Percentiles rank a stretch among this genome's conserved stretches.
phyloP scores from a whole-genome alignment of 768 basidiomycete species.

The Fistulinella prunicolor region DNA sequence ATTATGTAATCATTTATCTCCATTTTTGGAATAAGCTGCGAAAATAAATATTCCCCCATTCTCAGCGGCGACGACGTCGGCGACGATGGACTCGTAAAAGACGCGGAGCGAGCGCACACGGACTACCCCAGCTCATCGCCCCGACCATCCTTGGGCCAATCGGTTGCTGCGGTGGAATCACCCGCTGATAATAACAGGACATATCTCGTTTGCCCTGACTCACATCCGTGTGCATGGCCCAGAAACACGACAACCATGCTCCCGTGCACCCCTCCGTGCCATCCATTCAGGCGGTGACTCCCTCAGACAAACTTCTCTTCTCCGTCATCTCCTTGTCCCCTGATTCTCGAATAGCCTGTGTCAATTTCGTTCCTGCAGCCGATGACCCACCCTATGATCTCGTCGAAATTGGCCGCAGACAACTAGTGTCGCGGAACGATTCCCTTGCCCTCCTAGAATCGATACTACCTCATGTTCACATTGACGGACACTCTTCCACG shows the following conservation, averaged over 20 bases:
- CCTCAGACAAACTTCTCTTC: slow-evolving; percentile 42
- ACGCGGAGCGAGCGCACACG: slow-evolving; percentile 13
- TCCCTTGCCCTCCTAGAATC: slow-evolving; percentile 44
- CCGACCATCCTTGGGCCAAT: not conserved
- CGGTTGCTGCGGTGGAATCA: not conserved
- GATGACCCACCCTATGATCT: slow-evolving; percentile 34
- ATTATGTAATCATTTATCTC: slow-evolving; percentile 32
- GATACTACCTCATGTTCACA: slow-evolving; percentile 49
- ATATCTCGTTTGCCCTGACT: not conserved
- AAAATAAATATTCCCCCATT: slow-evolving; percentile 14
- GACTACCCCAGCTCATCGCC: slow-evolving; percentile 1
- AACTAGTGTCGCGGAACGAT: slow-evolving; percentile 40
- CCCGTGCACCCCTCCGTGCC: slow-evolving; percentile 21
- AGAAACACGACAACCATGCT: slow-evolving; percentile 23
- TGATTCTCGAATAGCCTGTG: slow-evolving; percentile 43
- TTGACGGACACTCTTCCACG: slow-evolving; percentile 40
- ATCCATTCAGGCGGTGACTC: slow-evolving; percentile 33
- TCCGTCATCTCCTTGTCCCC: slow-evolving; percentile 46
- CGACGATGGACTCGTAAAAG: slow-evolving; percentile 27
- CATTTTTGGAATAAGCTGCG: not conserved
- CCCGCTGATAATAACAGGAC: slow-evolving; percentile 1
- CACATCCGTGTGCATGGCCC: slow-evolving; percentile 27
- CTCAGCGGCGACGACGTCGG: slow-evolving; percentile 16
- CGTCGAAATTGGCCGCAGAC: slow-evolving; percentile 56
- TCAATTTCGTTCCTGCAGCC: slow-evolving; percentile 39